Percentiles rank a stretch among this genome's conserved stretches.
Evolutionary conservation across 2,329 filamentous ascomycete species (phyloP).

Genomic region (Sclerotinia glacialis): DNA sequence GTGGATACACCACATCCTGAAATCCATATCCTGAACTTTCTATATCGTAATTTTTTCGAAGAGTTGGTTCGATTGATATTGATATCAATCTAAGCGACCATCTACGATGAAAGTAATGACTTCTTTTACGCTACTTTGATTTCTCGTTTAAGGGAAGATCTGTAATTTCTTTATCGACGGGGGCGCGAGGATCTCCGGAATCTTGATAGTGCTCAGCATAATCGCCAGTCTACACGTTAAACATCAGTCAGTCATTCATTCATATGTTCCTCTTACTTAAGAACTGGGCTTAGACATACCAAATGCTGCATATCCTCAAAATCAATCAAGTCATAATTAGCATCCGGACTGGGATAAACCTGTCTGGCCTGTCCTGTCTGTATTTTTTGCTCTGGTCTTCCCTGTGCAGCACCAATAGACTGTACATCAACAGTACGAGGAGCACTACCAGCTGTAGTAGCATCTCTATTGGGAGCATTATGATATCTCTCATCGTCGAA

Average conservation of each 20-base stretch:
- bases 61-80: neutral
- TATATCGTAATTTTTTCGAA: neutral
- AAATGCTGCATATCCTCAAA: neutral
- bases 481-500: neutral
- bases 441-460: neutral
- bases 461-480: neutral
- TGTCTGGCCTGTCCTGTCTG: neutral
- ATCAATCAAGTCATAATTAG: neutral
- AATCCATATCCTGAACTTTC: neutral
- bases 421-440: neutral
- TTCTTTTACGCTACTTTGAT: neutral
- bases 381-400: neutral
- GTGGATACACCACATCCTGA: neutral
- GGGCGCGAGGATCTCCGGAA: too few species aligned
- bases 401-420: neutral
- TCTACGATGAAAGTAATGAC: neutral
- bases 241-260: neutral
- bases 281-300: neutral
- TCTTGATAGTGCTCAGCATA: neutral
- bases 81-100: too few species aligned
- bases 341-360: neutral
- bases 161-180: neutral
- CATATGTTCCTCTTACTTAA: neutral
- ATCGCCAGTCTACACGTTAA: neutral
- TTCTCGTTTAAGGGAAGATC: neutral